phyloP scores from a whole-genome alignment of 2,329 filamentous ascomycete species.

The Botrytis fabae region DNA sequence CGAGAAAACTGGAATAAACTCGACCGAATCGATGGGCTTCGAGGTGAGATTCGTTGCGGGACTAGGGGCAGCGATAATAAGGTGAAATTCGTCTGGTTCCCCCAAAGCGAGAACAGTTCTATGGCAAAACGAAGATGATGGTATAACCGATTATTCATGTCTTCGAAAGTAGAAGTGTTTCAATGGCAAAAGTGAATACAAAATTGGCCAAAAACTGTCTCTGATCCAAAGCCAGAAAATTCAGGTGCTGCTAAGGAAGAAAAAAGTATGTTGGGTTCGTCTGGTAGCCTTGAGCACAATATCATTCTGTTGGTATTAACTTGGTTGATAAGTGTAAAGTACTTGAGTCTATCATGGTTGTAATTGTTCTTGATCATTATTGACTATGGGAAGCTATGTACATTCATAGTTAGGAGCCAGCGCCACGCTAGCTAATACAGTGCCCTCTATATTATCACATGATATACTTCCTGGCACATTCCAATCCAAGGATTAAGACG shows the following conservation, averaged over 20 bases:
- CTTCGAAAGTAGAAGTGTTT: background rate
- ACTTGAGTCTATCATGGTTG: too few species aligned
- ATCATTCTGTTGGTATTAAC: background rate
- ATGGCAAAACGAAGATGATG: background rate
- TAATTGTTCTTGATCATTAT: too few species aligned
- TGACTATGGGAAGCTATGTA: too few species aligned
- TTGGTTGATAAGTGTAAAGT: too few species aligned
- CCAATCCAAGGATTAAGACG: background rate
- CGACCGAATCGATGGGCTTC: background rate
- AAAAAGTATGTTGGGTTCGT: background rate
- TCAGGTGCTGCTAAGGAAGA: background rate
- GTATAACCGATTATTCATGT: background rate
- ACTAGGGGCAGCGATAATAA: background rate
- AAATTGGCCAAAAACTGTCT: background rate
- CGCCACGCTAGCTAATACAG: too few species aligned
- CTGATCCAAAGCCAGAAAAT: background rate
- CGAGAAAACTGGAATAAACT: background rate
- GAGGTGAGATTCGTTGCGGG: background rate
- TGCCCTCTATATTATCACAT: too few species aligned
- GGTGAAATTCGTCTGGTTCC: background rate
- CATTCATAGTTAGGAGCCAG: too few species aligned
- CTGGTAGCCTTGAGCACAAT: background rate
- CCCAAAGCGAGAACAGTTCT: background rate
- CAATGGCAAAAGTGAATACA: background rate
- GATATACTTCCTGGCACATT: background rate